Conservation (phyloP, 2,329 filamentous ascomycete genomes). For the Ceratocystis harringtonii region DNA sequence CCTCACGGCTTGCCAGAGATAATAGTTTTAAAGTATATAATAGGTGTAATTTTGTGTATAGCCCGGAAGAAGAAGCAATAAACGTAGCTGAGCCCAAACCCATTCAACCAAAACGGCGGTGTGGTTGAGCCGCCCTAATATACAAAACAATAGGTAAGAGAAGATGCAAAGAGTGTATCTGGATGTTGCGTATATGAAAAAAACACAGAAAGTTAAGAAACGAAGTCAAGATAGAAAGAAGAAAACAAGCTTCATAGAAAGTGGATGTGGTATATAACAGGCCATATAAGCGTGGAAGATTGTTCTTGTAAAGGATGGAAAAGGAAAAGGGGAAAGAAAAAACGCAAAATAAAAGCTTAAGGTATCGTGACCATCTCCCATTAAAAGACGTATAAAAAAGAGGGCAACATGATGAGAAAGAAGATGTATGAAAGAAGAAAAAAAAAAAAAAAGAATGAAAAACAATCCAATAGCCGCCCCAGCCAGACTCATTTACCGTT, state of each 20-base stretch:
- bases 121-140: neutral
- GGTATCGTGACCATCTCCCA: neutral
- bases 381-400: neutral
- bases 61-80: neutral
- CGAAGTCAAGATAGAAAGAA: neutral
- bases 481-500: constrained; percentile 22
- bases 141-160: neutral
- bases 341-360: neutral
- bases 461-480: neutral
- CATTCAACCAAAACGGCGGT: neutral
- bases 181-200: neutral
- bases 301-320: neutral
- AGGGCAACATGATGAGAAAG: neutral
- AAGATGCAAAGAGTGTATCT: neutral
- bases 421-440: neutral
- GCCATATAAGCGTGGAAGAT: neutral
- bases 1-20: too few species aligned
- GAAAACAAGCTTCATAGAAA: neutral
- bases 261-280: neutral
- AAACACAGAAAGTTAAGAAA: neutral
- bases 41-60: neutral
- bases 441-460: neutral
- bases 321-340: neutral
- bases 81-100: neutral
- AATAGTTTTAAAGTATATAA: too few species aligned